Conservation (phyloP, 225 moss, liverwort and hornwort genomes). For the Sphagnum tenellum region DNA sequence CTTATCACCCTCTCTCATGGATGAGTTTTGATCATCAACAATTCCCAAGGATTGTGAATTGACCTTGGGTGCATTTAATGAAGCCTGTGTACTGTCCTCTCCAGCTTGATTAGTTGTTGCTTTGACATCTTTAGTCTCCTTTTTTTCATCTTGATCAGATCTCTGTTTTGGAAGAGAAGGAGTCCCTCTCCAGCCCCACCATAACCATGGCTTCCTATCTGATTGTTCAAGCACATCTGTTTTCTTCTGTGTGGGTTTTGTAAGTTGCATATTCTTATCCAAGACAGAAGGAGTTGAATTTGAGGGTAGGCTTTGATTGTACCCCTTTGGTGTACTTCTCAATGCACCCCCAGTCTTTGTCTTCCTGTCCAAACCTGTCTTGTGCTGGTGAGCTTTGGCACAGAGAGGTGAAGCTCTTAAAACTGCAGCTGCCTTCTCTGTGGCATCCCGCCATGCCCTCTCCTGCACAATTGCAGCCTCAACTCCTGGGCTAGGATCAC, state of each 20-base stretch:
- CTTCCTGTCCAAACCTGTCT: conserved; percentile 8
- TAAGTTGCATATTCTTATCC: neutral
- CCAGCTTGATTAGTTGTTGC: neutral
- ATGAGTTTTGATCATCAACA: too few species aligned
- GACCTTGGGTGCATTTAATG: too few species aligned
- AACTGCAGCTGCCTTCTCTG: conserved; percentile 24
- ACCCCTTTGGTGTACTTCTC: conserved; percentile 6
- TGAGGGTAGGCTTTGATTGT: conserved; percentile 1
- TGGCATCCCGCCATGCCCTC: conserved; percentile 35
- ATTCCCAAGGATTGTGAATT: too few species aligned
- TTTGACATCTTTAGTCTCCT: conserved; percentile 8
- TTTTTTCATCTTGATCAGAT: conserved; percentile 8
- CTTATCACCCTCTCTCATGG: neutral
- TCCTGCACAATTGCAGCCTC: conserved; percentile 27
- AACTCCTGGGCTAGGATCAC: conserved; percentile 15
- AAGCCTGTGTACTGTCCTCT: too few species aligned
- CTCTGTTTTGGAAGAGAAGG: conserved; percentile 14
- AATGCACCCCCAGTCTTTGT: neutral
- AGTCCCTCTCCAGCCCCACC: conserved; percentile 26
- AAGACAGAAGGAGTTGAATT: conserved; percentile 1
- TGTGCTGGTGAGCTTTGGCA: conserved; percentile 6
- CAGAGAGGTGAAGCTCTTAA: conserved; percentile 22
- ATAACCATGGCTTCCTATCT: conserved; percentile 35
- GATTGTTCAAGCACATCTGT: conserved; percentile 12
- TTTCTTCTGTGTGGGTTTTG: conserved; percentile 1